These are phyloP conservation scores for Papiliotrema laurentii DNA, from an alignment of 1,284 basidiomycete genomes.

Conservation along the genomic window DNA sequence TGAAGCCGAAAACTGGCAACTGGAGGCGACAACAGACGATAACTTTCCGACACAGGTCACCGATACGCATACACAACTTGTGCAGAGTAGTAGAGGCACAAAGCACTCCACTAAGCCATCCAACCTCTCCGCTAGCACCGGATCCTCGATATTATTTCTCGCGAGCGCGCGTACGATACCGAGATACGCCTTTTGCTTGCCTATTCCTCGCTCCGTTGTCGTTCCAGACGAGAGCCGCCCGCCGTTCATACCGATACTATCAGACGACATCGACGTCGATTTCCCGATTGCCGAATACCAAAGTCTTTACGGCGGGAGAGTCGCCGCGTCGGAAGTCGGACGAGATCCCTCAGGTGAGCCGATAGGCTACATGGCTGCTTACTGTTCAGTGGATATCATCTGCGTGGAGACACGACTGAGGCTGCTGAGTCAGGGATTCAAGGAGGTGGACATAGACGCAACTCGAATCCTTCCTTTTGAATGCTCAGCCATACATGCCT, in stretches of 20 bases:
- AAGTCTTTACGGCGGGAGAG: neutral
- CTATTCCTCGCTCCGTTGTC: neutral
- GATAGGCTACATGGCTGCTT: too few relatives aligned
- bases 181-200: too few relatives aligned
- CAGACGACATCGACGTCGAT: neutral
- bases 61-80: neutral
- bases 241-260: neutral
- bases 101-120: neutral
- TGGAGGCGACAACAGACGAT: neutral
- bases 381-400: constrained; percentile 6
- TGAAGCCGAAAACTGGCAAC: too few relatives aligned
- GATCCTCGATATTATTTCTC: too few relatives aligned
- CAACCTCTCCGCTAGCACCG: neutral
- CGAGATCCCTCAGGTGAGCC: neutral
- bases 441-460: neutral
- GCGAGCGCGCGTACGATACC: too few relatives aligned
- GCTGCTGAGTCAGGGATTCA: neutral
- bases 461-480: constrained; percentile 1
- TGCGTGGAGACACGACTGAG: constrained; percentile 1
- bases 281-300: neutral
- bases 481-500: neutral
- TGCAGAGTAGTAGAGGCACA: too few relatives aligned
- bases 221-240: neutral
- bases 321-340: neutral
- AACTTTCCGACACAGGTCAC: neutral